Conservation (phyloP, 768 basidiomycete genomes). For the Tricholomella constricta region DNA sequence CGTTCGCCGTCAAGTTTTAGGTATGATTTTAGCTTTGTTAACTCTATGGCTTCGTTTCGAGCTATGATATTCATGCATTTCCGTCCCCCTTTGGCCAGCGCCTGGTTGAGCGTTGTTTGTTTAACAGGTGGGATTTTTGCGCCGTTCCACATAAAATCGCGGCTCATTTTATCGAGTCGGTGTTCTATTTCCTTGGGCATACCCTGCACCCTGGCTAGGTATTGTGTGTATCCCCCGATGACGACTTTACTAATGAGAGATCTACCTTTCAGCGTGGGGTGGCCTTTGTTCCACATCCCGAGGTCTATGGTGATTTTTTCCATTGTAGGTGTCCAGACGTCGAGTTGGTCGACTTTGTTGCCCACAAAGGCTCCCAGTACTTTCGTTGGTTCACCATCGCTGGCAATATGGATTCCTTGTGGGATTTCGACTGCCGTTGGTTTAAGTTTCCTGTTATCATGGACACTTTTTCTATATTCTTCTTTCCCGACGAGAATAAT, state of each 20-base stretch:
- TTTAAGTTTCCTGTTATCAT: slow-evolving; percentile 8
- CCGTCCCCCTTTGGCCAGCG: not conserved
- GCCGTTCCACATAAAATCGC: not conserved
- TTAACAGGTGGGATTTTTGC: not conserved
- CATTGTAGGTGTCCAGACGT: slow-evolving; percentile 26
- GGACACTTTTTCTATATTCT: slow-evolving; percentile 17
- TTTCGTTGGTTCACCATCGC: slow-evolving; percentile 29
- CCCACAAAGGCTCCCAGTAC: slow-evolving; percentile 35
- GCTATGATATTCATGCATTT: not conserved
- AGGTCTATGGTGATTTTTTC: slow-evolving; percentile 27
- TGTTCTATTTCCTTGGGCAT: slow-evolving; percentile 32
- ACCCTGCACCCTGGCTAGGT: slow-evolving; percentile 34
- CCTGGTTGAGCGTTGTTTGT: not conserved
- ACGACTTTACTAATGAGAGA: slow-evolving; percentile 24
- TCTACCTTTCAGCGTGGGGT: slow-evolving; percentile 31
- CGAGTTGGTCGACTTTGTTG: slow-evolving; percentile 21
- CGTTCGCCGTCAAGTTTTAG: not conserved
- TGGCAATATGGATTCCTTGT: slow-evolving; percentile 23
- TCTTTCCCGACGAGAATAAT: slow-evolving; percentile 34
- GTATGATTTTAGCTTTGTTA: not conserved
- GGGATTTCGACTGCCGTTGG: slow-evolving; percentile 13
- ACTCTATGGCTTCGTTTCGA: slow-evolving; percentile 1
- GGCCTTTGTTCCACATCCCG: slow-evolving; percentile 20
- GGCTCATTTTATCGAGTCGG: not conserved
- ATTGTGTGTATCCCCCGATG: slow-evolving; percentile 34